Conservation (phyloP, 495 filamentous ascomycete species). For the Annulohypoxylon bovei region DNA sequence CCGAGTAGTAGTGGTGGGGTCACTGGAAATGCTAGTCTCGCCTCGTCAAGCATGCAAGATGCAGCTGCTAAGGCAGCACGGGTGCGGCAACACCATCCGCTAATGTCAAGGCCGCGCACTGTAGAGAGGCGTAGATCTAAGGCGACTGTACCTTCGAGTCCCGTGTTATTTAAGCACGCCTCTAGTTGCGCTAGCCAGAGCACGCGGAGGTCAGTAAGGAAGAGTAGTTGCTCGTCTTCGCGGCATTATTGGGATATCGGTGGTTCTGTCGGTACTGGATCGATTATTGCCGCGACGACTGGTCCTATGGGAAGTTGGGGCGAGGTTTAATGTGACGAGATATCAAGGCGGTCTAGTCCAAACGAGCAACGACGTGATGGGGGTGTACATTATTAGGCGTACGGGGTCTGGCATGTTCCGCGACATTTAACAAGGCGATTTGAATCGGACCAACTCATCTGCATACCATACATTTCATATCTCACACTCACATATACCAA, state of each 20-base stretch:
- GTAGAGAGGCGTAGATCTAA: conserved; percentile 63
- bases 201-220: conserved; percentile 68
- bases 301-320: conserved; percentile 79
- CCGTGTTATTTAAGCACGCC: conserved; percentile 63
- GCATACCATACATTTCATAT: conserved; percentile 27
- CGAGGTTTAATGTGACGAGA: conserved; percentile 59
- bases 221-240: conserved; percentile 68
- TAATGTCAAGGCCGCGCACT: conserved; percentile 68
- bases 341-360: conserved; percentile 16
- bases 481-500: conserved; percentile 27
- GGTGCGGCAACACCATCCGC: conserved; percentile 85
- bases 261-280: conserved; percentile 77
- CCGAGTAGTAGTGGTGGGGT: conserved; percentile 34
- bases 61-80: conserved; percentile 79
- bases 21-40: conserved; percentile 53
- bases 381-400: conserved; percentile 31
- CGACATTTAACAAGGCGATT: conserved; percentile 30
- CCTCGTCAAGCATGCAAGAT: conserved; percentile 66
- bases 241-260: conserved; percentile 86
- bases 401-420: conserved; percentile 12
- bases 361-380: conserved; percentile 28
- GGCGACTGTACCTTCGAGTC: conserved; percentile 57
- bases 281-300: conserved; percentile 69
- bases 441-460: conserved; percentile 32
- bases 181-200: conserved; percentile 84